A percentile compares a stretch with the other conserved stretches of the same genome.
Evolutionary conservation across 148 eudicot genomes (phyloP).

Genomic region (Simmondsia chinensis): DNA sequence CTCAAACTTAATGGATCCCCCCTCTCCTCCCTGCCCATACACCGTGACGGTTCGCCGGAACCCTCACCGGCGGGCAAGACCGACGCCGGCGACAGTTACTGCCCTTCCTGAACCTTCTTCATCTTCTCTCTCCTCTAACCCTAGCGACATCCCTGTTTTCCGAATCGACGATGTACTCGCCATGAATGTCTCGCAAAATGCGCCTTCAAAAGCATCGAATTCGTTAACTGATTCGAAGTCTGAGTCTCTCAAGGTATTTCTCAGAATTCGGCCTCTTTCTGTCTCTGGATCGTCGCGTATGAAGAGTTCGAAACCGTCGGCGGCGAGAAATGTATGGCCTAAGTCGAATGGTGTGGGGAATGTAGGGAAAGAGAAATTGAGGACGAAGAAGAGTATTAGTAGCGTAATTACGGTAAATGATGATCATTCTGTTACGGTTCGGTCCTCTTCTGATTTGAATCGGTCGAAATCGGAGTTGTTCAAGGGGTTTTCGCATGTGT

Average conservation of each 20-base stretch:
- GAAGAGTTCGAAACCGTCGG: not conserved
- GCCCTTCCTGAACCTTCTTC: slow-evolving; percentile 13
- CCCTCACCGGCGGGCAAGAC: slow-evolving; percentile 55
- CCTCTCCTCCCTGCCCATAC: slow-evolving; percentile 27
- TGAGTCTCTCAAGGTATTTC: slow-evolving; percentile 51
- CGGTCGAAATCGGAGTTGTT: slow-evolving; percentile 54
- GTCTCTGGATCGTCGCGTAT: not conserved
- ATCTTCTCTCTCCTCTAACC: slow-evolving; percentile 8
- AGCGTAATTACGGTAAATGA: slow-evolving; percentile 40
- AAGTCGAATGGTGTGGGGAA: slow-evolving; percentile 10
- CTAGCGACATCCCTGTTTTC: slow-evolving; percentile 17
- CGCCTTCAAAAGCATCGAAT: not conserved
- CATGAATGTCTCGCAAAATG: slow-evolving; percentile 18
- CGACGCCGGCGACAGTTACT: slow-evolving; percentile 32
- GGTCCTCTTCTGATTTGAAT: slow-evolving; percentile 27
- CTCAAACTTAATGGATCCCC: too few species aligned
- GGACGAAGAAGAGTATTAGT: slow-evolving; percentile 14
- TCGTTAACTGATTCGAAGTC: not conserved
- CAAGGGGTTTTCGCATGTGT: slow-evolving; percentile 62
- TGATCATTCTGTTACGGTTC: slow-evolving; percentile 41
- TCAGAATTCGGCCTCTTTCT: slow-evolving; percentile 45
- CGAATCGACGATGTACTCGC: slow-evolving; percentile 33
- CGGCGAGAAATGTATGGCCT: slow-evolving; percentile 41
- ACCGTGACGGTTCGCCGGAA: slow-evolving; percentile 66
- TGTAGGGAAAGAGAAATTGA: slow-evolving; percentile 6